A percentile compares a stretch with the other conserved stretches of the same genome.
phyloP scores from a whole-genome alignment of 352 stramenopile species.

The Thraustotheca clavata region DNA sequence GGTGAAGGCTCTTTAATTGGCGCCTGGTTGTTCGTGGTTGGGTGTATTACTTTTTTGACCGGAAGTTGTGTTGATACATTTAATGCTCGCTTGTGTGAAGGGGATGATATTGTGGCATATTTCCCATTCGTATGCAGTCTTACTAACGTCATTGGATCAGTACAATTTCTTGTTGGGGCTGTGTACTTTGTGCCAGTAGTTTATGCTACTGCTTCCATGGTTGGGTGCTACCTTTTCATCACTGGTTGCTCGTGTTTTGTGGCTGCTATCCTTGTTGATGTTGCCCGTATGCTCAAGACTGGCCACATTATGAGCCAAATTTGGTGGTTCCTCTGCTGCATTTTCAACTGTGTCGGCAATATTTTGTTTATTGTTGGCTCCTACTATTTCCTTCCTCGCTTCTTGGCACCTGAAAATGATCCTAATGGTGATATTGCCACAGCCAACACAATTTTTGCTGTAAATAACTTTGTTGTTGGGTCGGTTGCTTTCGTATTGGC shows the following conservation, averaged over 20 bases:
- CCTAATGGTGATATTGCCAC: conserved; percentile 32
- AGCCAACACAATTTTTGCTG: conserved; percentile 66
- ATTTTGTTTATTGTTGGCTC: conserved; percentile 69
- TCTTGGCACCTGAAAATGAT: conserved; percentile 31
- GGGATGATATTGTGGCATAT: conserved; percentile 37
- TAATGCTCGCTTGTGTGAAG: conserved; percentile 42
- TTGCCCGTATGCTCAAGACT: conserved; percentile 22
- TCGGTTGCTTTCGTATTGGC: conserved; percentile 69
- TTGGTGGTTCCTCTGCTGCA: conserved; percentile 39
- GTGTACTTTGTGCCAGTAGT: conserved; percentile 71
- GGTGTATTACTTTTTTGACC: conserved; percentile 56
- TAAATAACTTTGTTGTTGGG: conserved; percentile 62
- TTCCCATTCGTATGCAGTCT: conserved; percentile 51
- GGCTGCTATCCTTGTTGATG: conserved; percentile 44
- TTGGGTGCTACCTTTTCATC: conserved; percentile 72
- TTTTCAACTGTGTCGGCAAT: conserved; percentile 54
- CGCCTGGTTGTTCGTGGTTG: conserved; percentile 61
- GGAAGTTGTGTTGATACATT: conserved; percentile 69
- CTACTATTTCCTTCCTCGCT: conserved; percentile 73
- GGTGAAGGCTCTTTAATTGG: conserved; percentile 52
- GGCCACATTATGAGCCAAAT: conserved; percentile 40
- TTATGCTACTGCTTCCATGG: conserved; percentile 51
- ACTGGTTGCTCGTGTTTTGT: conserved; percentile 61
- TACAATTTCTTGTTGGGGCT: conserved; percentile 65
- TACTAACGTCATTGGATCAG: conserved; percentile 55